A percentile compares a stretch with the other conserved stretches of the same genome.
Evolutionary conservation across 306 rosid species (phyloP).

Genomic region (Quercus variabilis): DNA sequence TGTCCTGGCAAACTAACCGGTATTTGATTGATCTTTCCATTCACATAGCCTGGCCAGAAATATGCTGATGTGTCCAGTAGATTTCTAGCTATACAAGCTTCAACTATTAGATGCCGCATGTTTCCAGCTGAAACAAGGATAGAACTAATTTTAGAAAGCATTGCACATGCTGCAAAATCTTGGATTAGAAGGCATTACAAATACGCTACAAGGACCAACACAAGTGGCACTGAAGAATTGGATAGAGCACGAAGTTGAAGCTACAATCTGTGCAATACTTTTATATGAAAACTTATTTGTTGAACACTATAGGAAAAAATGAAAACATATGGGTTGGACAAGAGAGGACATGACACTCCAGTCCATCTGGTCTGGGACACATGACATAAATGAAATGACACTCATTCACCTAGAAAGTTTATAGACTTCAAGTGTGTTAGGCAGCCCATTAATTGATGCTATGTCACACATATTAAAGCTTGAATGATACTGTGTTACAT

Average conservation of each 20-base stretch:
- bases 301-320: background rate
- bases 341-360: background rate
- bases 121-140: conserved; percentile 72
- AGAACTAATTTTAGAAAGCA: background rate
- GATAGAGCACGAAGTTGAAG: background rate
- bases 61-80: conserved; percentile 84
- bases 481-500: too few species aligned
- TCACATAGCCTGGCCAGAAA: conserved; percentile 90
- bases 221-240: background rate
- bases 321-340: background rate
- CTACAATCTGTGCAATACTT: background rate
- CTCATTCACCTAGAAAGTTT: background rate
- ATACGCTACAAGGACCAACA: background rate
- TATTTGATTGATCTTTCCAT: conserved; percentile 59
- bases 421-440: background rate
- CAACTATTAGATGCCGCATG: conserved; percentile 92
- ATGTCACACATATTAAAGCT: too few species aligned
- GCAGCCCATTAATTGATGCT: too few species aligned
- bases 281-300: background rate
- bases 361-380: background rate
- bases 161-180: background rate
- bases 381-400: background rate
- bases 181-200: background rate
- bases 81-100: conserved; percentile 92
- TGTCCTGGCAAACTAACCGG: conserved; percentile 74